These are phyloP conservation scores for Penicillium odoratum DNA, from an alignment of 495 filamentous ascomycete genomes.

Conservation along the genomic window DNA sequence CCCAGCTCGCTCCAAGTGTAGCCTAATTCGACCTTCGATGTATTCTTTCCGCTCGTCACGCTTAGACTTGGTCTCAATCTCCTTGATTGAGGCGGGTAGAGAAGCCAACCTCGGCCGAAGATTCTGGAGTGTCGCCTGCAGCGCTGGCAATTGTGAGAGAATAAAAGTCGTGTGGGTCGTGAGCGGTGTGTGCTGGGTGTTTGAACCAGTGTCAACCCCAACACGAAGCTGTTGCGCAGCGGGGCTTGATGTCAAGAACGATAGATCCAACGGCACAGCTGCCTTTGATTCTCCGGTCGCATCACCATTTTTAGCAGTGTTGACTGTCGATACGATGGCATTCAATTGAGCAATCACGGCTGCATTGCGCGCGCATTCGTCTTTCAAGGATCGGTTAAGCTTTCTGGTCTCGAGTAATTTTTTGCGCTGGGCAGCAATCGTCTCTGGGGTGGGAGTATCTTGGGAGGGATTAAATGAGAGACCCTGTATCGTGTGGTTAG, in stretches of 20 bases:
- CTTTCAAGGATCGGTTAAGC: slow-evolving; percentile 70
- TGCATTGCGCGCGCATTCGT: slow-evolving; percentile 76
- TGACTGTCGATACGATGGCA: slow-evolving; percentile 46
- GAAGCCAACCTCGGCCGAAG: slow-evolving; percentile 61
- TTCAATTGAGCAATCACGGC: slow-evolving; percentile 66
- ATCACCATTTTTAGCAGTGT: slow-evolving; percentile 28
- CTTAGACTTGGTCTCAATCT: slow-evolving; percentile 37
- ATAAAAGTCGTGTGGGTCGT: slow-evolving; percentile 79
- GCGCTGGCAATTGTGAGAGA: slow-evolving; percentile 74
- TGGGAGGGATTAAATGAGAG: slow-evolving; percentile 32
- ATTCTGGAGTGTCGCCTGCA: slow-evolving; percentile 63
- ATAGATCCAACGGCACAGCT: slow-evolving; percentile 40
- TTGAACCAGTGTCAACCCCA: slow-evolving; percentile 37
- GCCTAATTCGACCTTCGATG: slow-evolving; percentile 65
- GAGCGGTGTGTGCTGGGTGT: slow-evolving; percentile 47
- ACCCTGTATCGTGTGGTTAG: slow-evolving; percentile 25
- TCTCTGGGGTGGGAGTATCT: slow-evolving; percentile 59
- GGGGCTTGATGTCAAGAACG: slow-evolving; percentile 53
- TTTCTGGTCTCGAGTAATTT: slow-evolving; percentile 79
- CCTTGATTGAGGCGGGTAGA: slow-evolving; percentile 40
- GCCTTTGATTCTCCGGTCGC: slow-evolving; percentile 14
- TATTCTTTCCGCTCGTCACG: slow-evolving; percentile 67
- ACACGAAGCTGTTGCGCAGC: slow-evolving; percentile 48
- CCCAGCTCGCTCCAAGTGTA: slow-evolving; percentile 48
- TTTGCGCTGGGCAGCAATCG: slow-evolving; percentile 68